These are phyloP conservation scores for Cercospora zeae-maydis DNA, from an alignment of 2,329 filamentous ascomycete species.

Conservation along the genomic window DNA sequence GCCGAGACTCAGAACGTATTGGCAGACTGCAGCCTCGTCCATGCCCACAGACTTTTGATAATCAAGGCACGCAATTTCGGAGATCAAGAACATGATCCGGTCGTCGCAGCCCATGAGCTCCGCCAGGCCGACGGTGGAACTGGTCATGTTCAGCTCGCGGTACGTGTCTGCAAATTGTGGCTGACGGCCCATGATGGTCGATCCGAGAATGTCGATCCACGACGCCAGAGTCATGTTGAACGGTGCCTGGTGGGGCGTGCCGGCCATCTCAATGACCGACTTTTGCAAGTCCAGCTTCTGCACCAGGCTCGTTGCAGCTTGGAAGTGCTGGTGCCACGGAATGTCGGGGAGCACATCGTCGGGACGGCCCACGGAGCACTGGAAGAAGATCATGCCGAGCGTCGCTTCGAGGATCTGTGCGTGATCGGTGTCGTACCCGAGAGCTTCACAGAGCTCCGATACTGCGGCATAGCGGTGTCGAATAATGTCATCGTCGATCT, in stretches of 20 bases:
- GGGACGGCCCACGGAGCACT: constrained; percentile 82
- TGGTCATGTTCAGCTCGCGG: constrained; percentile 78
- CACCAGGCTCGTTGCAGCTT: constrained; percentile 80
- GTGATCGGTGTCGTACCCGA: constrained; percentile 77
- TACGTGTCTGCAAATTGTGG: constrained; percentile 94
- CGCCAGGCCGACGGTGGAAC: constrained; percentile 67
- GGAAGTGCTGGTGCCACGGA: constrained; percentile 95
- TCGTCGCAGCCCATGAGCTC: constrained; percentile 98
- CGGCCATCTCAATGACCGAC: constrained; percentile 51
- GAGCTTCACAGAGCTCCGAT: constrained; percentile 75
- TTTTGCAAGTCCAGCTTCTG: constrained; percentile 77
- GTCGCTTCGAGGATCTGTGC: constrained; percentile 87
- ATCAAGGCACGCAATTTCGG: constrained; percentile 93
- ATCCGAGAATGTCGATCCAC: constrained; percentile 96
- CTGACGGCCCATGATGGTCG: constrained; percentile 82
- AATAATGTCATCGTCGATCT: constrained; percentile 87
- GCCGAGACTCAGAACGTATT: constrained; percentile 83
- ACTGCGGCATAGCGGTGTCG: constrained; percentile 87
- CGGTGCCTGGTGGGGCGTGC: constrained; percentile 58
- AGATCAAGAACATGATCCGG: constrained; percentile 95
- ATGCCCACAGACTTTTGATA: constrained; percentile 78
- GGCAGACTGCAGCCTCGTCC: constrained; percentile 80
- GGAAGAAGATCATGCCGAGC: constrained; percentile 93
- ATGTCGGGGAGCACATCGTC: constrained; percentile 86
- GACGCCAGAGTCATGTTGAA: constrained; percentile 94